Evolutionary conservation across 2,329 filamentous ascomycete species (phyloP).

Genomic region (Paraconiothyrium sp.): DNA sequence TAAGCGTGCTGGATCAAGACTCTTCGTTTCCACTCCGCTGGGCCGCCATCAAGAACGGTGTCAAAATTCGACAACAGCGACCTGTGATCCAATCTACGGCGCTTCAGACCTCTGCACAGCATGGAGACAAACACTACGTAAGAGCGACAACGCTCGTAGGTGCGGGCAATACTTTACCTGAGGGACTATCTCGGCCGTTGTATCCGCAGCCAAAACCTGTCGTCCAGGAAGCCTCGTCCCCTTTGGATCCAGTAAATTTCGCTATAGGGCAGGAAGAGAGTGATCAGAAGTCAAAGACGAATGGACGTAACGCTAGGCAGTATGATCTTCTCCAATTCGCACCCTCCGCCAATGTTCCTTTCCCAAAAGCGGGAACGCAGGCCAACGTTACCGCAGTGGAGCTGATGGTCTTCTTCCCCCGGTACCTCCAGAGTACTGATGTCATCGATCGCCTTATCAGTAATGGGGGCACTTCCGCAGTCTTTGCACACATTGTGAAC

Average conservation of each 20-base stretch:
- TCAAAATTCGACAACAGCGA: not conserved
- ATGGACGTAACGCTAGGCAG: no score
- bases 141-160: not conserved
- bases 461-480: no score
- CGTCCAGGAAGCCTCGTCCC: not conserved
- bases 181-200: not conserved
- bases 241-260: no score
- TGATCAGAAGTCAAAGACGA: not conserved
- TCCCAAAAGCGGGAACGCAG: not conserved
- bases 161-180: not conserved
- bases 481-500: no score
- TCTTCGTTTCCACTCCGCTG: not conserved
- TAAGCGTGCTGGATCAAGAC: not conserved
- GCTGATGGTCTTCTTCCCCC: slow-evolving; percentile 21
- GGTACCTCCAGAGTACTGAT: slow-evolving; percentile 20
- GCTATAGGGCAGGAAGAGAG: not conserved
- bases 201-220: not conserved
- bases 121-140: not conserved
- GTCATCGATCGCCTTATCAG: slow-evolving; percentile 20
- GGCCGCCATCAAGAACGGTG: not conserved
- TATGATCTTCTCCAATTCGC: not conserved
- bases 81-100: not conserved
- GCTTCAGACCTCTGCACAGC: no score
- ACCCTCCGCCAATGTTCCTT: not conserved
- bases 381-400: slow-evolving; percentile 22